Evolutionary conservation across 805 yeast species (phyloP).

Genomic region (Lipomyces chichibuensis): DNA sequence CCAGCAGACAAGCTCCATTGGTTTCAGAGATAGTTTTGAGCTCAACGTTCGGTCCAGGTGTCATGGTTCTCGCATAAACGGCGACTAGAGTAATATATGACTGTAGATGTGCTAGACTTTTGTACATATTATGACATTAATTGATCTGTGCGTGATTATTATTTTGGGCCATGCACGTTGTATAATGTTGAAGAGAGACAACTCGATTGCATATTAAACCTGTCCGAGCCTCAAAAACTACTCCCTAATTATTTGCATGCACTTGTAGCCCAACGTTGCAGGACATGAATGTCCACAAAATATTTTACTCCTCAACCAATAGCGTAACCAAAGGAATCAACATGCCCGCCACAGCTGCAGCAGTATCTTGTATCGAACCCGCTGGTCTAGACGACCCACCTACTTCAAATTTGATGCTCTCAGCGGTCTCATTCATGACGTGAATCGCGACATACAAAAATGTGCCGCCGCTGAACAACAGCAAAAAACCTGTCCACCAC

Average conservation of each 20-base stretch:
- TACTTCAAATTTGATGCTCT: conserved; percentile 16
- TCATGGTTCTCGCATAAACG: conserved; percentile 22
- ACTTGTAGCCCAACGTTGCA: neutral
- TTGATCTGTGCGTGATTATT: neutral
- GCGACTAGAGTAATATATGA: neutral
- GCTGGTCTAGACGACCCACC: conserved; percentile 9
- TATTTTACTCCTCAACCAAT: conserved; percentile 39
- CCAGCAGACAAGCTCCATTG: conserved; percentile 19
- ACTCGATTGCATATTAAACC: neutral
- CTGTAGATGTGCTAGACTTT: neutral
- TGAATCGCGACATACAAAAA: conserved; percentile 72
- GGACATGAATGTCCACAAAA: neutral
- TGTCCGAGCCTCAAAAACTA: neutral
- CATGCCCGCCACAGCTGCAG: conserved; percentile 42
- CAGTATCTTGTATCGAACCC: conserved; percentile 32
- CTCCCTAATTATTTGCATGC: neutral
- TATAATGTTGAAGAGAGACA: neutral
- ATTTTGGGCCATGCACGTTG: neutral
- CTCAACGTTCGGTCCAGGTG: conserved; percentile 31
- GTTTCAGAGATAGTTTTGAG: conserved; percentile 24
- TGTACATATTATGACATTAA: neutral
- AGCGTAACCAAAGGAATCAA: conserved; percentile 42
- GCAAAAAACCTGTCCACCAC: conserved; percentile 56
- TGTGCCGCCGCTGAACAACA: conserved; percentile 71
- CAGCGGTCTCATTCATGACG: conserved; percentile 51